These are phyloP conservation scores for Chloris gayana DNA, from an alignment of 176 grass and related monocot genomes.

Conservation along the genomic window DNA sequence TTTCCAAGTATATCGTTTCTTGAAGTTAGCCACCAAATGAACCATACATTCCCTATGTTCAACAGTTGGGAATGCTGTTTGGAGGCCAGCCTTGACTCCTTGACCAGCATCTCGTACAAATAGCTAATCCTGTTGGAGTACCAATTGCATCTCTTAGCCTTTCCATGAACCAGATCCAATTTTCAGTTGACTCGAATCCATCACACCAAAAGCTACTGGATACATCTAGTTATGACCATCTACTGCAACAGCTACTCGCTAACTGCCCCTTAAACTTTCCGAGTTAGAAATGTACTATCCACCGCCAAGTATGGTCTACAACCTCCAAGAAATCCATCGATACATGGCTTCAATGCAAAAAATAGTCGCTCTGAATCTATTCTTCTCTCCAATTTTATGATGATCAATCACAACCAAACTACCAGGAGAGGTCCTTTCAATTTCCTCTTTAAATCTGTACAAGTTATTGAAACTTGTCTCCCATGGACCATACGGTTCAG, in stretches of 20 bases:
- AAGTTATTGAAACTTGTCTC: neutral
- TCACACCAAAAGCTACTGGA: too few relatives aligned
- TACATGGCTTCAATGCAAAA: too few relatives aligned
- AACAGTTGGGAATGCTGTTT: neutral
- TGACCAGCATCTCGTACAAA: neutral
- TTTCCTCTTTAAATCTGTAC: too few relatives aligned
- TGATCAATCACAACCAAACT: neutral
- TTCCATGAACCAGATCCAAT: neutral
- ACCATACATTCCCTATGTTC: neutral
- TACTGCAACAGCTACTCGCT: too few relatives aligned
- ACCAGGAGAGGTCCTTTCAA: neutral
- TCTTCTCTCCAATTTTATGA: too few relatives aligned
- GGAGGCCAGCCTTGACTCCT: neutral
- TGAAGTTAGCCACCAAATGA: neutral
- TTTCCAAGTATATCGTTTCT: neutral
- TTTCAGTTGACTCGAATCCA: neutral
- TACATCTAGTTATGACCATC: too few relatives aligned
- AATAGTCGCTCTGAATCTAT: too few relatives aligned
- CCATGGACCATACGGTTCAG: neutral
- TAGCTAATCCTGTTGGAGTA: neutral
- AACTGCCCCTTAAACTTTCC: too few relatives aligned
- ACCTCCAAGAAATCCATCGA: too few relatives aligned
- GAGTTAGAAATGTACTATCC: too few relatives aligned
- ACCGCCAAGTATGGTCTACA: too few relatives aligned
- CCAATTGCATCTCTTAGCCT: neutral